Evolutionary conservation across 768 basidiomycete species (phyloP), one percentile per base, ranked within the genome.

Genomic region (Pleurotus salmoneostramineus): DNA sequence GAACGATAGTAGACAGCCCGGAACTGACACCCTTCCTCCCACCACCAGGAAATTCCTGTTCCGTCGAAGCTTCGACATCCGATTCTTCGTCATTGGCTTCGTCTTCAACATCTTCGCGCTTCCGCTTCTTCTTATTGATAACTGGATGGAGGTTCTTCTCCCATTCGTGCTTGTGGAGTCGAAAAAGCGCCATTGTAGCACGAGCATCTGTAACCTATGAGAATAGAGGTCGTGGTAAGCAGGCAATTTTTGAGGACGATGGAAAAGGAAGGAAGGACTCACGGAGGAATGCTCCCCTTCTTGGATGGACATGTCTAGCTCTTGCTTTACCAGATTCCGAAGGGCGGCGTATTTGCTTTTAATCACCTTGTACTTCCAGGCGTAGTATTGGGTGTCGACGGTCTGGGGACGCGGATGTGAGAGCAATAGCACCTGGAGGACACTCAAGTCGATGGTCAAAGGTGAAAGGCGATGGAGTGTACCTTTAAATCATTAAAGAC

Each of bases 141-240:
- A 37, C 36, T n/a, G 59, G 44, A 15, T 64, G 66, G 4, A 74
- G 69, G 4, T 72, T 69, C n/a, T 77, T 77, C 62, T 98, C 95
- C 93, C 93, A 98, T 48, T 83, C 79, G 52, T 84, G 85, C 63
- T 89, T 87, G 69, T 95, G 81, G 14, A 95, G 66, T 5, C 94
- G 81, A 69, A 90, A 98, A 40, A 98, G 76, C 0, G 93, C 95
- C 93, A 99, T 97, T 0, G 95, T 91, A 0, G 95, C 96, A 52
- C 95, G 82, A 0, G 95, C 94, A 68, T 98, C 95, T 14, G 84
- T 91, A 4, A 98, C 87, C 95, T 97, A 58, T 21, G 51, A 27
- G 40, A 31, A 54, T 3, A 4, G 21, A 2, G 56, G 10, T 32
- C 27, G 27, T 44, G 50, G 21, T 60, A 27, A 43, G 44, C 1